A percentile compares a stretch with the other conserved stretches of the same genome.
Evolutionary conservation across 1,284 basidiomycete species (phyloP).

Genomic region (Mycena citricolor): DNA sequence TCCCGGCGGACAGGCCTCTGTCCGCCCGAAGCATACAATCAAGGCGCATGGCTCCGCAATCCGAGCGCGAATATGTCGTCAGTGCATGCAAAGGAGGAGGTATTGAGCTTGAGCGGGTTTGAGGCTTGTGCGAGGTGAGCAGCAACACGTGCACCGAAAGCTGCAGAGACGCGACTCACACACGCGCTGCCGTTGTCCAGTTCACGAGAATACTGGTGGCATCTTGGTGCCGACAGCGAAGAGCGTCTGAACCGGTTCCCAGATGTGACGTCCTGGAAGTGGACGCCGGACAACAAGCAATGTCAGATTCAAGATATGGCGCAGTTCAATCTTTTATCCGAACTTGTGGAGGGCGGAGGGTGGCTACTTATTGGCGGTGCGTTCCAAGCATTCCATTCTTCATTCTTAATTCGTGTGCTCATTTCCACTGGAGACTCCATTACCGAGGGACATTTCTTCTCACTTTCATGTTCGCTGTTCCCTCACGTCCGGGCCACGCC

Average conservation of each 20-base stretch:
- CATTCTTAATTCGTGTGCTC: conserved; percentile 1
- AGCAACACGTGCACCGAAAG: too few species aligned
- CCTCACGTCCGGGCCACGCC: conserved; percentile 66
- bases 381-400: conserved; percentile 22
- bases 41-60: too few species aligned
- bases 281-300: conserved; percentile 42
- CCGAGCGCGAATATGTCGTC: too few species aligned
- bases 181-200: too few species aligned
- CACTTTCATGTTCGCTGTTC: conserved; percentile 61
- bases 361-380: conserved; percentile 64
- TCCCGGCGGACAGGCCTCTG: too few species aligned
- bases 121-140: conserved; percentile 62
- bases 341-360: conserved; percentile 65
- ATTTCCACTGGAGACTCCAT: conserved; percentile 54
- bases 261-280: conserved; percentile 47
- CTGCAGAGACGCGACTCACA: too few species aligned
- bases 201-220: conserved; percentile 60
- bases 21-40: too few species aligned
- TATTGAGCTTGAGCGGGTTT: conserved; percentile 51
- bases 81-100: too few species aligned
- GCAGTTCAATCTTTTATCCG: conserved; percentile 43
- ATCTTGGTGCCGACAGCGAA: conserved; percentile 51
- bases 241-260: conserved; percentile 53
- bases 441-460: conserved; percentile 71
- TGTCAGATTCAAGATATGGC: conserved; percentile 45